Base-by-base conservation (phyloP, 148 eudicot genomes). In the Nepenthes gracilis region DNA sequence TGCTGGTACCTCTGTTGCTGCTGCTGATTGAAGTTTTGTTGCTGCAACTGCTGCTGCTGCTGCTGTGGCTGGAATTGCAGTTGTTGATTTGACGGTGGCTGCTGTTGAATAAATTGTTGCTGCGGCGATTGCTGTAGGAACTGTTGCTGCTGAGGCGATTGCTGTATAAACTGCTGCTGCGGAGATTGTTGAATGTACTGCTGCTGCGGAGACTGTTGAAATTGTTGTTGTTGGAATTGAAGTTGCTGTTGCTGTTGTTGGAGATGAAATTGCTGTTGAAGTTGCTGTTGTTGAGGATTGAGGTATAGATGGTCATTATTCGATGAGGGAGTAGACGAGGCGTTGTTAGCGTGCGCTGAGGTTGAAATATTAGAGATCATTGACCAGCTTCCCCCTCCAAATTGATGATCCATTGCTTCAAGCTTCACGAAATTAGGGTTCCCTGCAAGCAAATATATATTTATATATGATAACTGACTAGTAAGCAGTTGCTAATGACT, bases 321-420 rank as follows among this genome's bases (percentile, higher is more conserved):
- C 5, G 85, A 80, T 37, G 95, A 80, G 12, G 87, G 64, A n/a
- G 82, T 35, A 52, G 70, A 51, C 33, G 36, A 77, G 82, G 71
- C 79, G 75, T 54, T 77, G 75, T 73, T 54, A 35, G 77, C 81
- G 70, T 83, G 72, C 54, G 77, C 73, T 73, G 76, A 77, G 59
- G 72, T 52, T 64, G 73, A 60, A 14, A 83, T 79, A 81, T 79
- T 86, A 15, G 94, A 85, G 69, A 92, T 85, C 82, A 82, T 92
- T 43, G 76, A 60, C 98, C 96, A 92, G 70, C 75, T 92, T 55
- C 89, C 91, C 64, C 96, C 89, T 55, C 90, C 96, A 54, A 55
- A 85, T 60, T 78, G 72, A 14, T 75, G 77, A 77, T 83, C 87
- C 87, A 82, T 82, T 38, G 4, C 55, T 6, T 14, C 15, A 35